These are phyloP conservation scores for Fusarium xyrophilum DNA, from an alignment of 2,329 filamentous ascomycete genomes.

Conservation along the genomic window DNA sequence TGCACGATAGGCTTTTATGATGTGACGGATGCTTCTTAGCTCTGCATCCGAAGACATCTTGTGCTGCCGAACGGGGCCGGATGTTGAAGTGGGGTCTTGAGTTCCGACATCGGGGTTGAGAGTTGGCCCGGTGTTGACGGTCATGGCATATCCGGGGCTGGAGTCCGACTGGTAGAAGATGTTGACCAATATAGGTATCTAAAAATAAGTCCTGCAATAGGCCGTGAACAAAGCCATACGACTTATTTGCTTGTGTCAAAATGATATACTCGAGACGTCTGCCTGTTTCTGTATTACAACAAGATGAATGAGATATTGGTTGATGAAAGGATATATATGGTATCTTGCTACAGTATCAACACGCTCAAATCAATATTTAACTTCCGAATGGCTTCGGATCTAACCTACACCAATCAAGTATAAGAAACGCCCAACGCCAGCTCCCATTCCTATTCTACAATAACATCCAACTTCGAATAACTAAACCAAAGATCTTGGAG, in stretches of 20 bases:
- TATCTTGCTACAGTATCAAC: fast-evolving
- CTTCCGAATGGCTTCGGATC: slow-evolving; percentile 38
- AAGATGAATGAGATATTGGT: not conserved
- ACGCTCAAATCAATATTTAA: not conserved
- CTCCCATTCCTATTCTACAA: not conserved
- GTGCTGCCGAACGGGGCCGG: slow-evolving; percentile 14
- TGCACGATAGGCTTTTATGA: not conserved
- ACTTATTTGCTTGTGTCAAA: fast-evolving
- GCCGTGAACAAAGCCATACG: not conserved
- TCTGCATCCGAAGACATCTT: not conserved
- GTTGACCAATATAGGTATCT: too few relatives aligned
- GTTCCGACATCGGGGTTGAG: not conserved
- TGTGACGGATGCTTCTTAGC: not conserved
- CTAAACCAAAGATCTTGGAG: fast-evolving
- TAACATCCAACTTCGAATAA: fast-evolving
- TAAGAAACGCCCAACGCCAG: slow-evolving; percentile 3
- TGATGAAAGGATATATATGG: not conserved
- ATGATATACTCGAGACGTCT: too few relatives aligned
- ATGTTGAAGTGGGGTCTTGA: not conserved
- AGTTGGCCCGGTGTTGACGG: not conserved
- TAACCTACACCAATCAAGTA: slow-evolving; percentile 14
- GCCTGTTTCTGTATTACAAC: too few relatives aligned
- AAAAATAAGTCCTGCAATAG: not conserved
- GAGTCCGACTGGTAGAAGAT: not conserved
- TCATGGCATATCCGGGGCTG: too few relatives aligned